A percentile compares a stretch with the other conserved stretches of the same genome.
phyloP scores from a whole-genome alignment of 257 asterid species.

The Scutellaria galericulata region DNA sequence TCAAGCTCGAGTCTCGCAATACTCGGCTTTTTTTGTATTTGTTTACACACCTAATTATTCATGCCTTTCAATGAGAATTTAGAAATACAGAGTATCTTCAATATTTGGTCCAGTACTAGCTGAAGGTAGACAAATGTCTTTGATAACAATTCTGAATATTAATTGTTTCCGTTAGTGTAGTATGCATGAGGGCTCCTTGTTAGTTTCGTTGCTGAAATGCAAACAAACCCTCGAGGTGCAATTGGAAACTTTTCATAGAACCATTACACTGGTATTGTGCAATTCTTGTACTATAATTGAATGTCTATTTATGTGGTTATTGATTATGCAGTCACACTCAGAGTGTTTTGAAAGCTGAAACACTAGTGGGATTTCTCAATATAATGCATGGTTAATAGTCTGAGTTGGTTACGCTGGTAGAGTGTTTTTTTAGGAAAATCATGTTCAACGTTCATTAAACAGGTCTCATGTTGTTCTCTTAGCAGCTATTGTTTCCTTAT shows the following conservation, averaged over 20 bases:
- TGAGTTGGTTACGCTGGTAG: not conserved
- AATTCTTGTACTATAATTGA: not conserved
- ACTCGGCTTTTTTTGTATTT: too few relatives aligned
- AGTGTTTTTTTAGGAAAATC: not conserved
- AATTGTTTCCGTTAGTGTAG: not conserved
- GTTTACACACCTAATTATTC: too few relatives aligned
- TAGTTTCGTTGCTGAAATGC: constrained; percentile 2
- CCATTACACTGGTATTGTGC: not conserved
- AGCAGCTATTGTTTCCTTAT: not conserved
- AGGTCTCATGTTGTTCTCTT: not conserved
- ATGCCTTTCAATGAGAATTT: not conserved
- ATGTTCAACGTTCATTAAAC: not conserved
- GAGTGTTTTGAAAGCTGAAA: not conserved
- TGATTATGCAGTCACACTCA: not conserved
- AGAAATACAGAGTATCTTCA: not conserved
- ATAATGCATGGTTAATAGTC: not conserved
- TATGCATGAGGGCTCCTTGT: not conserved
- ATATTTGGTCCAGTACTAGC: not conserved
- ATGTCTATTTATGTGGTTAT: not conserved
- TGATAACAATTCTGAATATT: not conserved
- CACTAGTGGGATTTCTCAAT: not conserved
- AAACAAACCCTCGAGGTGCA: not conserved
- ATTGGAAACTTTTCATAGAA: not conserved
- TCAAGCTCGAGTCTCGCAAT: too few relatives aligned
- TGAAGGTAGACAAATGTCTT: not conserved